These are phyloP conservation scores for Vaccinium vitisidaea DNA, from an alignment of 148 eudicot species.

Conservation along the genomic window DNA sequence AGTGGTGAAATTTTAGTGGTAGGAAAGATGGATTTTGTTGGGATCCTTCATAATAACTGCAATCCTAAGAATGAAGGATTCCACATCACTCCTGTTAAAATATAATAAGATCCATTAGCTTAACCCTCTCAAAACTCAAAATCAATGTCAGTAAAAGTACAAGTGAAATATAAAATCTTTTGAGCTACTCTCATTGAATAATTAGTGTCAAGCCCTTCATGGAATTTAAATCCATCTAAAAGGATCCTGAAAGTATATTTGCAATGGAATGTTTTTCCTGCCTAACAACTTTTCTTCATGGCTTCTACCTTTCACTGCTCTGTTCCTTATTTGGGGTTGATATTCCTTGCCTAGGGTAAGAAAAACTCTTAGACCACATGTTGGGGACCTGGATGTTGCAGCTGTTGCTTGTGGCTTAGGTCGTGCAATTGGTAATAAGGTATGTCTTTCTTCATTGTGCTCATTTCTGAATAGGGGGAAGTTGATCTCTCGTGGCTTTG, in stretches of 20 bases:
- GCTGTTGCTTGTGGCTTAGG: slow-evolving; percentile 99
- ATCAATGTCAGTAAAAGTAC: background rate
- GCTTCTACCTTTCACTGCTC: background rate
- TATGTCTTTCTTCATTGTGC: slow-evolving; percentile 17
- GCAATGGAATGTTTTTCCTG: slow-evolving; percentile 3
- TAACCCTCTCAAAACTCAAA: background rate
- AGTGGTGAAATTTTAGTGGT: background rate
- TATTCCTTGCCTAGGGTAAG: slow-evolving; percentile 68
- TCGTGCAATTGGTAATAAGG: slow-evolving; percentile 98
- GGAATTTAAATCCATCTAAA: background rate
- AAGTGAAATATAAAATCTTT: background rate
- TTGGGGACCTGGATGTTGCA: slow-evolving; percentile 94
- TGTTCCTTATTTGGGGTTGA: slow-evolving; percentile 12
- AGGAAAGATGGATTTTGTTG: background rate
- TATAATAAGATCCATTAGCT: background rate
- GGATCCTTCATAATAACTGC: background rate
- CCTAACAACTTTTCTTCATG: background rate
- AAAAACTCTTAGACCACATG: slow-evolving; percentile 72
- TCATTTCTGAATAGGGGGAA: background rate
- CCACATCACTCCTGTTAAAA: background rate
- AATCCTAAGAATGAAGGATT: background rate
- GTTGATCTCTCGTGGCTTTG: background rate
- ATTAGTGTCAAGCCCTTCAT: background rate
- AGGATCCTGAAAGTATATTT: background rate
- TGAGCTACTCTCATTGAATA: background rate